Evolutionary conservation across 805 yeast species (phyloP).

Genomic region (Saccharomycopsis sp.): DNA sequence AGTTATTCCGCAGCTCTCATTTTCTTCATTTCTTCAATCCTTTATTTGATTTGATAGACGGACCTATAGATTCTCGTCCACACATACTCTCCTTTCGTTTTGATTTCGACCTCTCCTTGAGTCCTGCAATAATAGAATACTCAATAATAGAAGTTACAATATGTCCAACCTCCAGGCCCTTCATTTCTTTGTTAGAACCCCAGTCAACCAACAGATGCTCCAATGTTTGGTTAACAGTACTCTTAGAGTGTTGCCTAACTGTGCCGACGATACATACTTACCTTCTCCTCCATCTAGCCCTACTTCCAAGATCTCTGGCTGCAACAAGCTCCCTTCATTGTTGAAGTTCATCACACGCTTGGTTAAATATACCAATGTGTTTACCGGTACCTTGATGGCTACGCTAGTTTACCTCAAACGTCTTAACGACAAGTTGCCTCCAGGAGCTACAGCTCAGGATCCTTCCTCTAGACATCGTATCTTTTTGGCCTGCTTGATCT

Average conservation of each 20-base stretch:
- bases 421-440: slow-evolving; percentile 70
- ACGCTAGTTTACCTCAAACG: slow-evolving; percentile 77
- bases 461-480: slow-evolving; percentile 86
- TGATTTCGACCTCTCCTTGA: neutral
- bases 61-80: neutral
- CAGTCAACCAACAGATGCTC: slow-evolving; percentile 20
- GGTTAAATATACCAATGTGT: slow-evolving; percentile 80
- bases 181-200: slow-evolving; percentile 13
- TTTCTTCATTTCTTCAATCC: slow-evolving; percentile 1
- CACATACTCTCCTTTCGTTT: neutral
- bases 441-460: slow-evolving; percentile 84
- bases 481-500: slow-evolving; percentile 78
- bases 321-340: slow-evolving; percentile 37
- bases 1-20: too few species aligned
- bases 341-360: slow-evolving; percentile 63
- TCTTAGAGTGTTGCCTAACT: slow-evolving; percentile 18
- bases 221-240: slow-evolving; percentile 19
- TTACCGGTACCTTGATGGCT: slow-evolving; percentile 92
- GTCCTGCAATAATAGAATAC: neutral
- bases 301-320: slow-evolving; percentile 4
- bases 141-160: neutral
- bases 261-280: slow-evolving; percentile 1
- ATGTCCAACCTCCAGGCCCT: slow-evolving; percentile 21
- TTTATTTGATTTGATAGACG: slow-evolving; percentile 1
- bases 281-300: slow-evolving; percentile 39